Conservation (phyloP, 2,329 filamentous ascomycete genomes). For the Xylariaceae sp. region DNA sequence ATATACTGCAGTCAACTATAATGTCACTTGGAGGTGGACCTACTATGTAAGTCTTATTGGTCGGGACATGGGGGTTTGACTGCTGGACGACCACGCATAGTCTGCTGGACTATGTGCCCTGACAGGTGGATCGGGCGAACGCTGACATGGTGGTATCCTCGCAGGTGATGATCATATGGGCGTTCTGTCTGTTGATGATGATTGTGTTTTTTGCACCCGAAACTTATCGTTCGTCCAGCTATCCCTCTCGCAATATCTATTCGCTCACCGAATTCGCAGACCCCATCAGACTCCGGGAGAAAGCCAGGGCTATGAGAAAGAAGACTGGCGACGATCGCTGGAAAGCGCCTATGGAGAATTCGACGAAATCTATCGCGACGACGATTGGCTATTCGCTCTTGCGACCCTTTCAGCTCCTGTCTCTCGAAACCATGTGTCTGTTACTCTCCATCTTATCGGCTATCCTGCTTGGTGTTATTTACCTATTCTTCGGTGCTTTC, state of each 20-base stretch:
- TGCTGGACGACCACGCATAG: too few species aligned
- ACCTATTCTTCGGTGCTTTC: constrained; percentile 89
- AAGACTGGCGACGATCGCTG: constrained; percentile 75
- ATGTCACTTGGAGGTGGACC: constrained; percentile 72
- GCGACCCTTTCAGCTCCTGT: constrained; percentile 74
- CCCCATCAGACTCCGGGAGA: constrained; percentile 66
- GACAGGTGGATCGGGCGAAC: too few species aligned
- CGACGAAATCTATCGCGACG: constrained; percentile 59
- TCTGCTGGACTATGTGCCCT: too few species aligned
- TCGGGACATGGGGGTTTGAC: too few species aligned
- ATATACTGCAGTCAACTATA: constrained; percentile 55
- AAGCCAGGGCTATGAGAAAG: constrained; percentile 65
- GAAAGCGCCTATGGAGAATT: constrained; percentile 71
- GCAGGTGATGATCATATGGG: constrained; percentile 72
- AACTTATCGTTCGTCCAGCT: constrained; percentile 63
- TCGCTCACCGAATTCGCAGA: constrained; percentile 30
- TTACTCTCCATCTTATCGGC: constrained; percentile 79
- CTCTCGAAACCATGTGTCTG: constrained; percentile 81
- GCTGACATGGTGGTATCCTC: too few species aligned
- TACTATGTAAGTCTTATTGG: constrained; percentile 63
- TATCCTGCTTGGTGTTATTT: constrained; percentile 80
- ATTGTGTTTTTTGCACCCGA: constrained; percentile 77
- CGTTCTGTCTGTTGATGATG: constrained; percentile 55
- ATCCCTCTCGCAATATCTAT: too few species aligned
- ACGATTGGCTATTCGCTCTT: constrained; percentile 57